Evolutionary conservation across 1,284 basidiomycete species (phyloP).

Genomic region (Cryptococcus hybrid): DNA sequence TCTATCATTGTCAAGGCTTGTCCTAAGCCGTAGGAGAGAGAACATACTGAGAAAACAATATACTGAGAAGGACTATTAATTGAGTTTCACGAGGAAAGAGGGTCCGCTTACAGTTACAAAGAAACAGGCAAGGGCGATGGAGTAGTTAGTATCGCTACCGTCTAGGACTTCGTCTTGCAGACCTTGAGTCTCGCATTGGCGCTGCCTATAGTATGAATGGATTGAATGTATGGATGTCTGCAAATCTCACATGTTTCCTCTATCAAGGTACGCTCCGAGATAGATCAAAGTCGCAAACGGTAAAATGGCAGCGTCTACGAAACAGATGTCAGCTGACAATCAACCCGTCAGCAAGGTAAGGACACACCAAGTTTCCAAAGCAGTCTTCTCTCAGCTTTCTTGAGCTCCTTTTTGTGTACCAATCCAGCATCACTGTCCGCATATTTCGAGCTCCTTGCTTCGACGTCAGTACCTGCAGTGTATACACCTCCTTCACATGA

Average conservation of each 20-base stretch:
- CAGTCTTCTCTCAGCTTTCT: conserved; percentile 13
- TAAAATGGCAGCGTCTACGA: neutral
- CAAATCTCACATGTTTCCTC: conserved; percentile 39
- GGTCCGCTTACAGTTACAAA: conserved; percentile 32
- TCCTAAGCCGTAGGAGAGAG: neutral
- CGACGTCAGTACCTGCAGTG: conserved; percentile 6
- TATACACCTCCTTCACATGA: too few relatives aligned
- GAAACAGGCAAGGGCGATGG: conserved; percentile 48
- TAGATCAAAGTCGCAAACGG: conserved; percentile 32
- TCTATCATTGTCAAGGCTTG: too few relatives aligned
- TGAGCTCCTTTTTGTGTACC: conserved; percentile 24
- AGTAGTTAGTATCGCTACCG: conserved; percentile 45
- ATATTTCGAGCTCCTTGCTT: conserved; percentile 21
- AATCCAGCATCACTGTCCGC: conserved; percentile 31
- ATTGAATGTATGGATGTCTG: neutral
- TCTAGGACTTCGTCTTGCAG: conserved; percentile 42
- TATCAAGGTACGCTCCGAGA: conserved; percentile 51
- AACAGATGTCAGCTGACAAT: conserved; percentile 19
- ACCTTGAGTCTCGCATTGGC: conserved; percentile 48
- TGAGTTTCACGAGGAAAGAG: neutral
- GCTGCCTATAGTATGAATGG: conserved; percentile 3
- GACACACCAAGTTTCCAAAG: neutral
- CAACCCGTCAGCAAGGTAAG: neutral
- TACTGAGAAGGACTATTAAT: conserved; percentile 17
- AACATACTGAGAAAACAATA: conserved; percentile 43